A percentile compares a stretch with the other conserved stretches of the same genome.
phyloP scores from a whole-genome alignment of 257 asterid species.

The Prunella vulgaris region DNA sequence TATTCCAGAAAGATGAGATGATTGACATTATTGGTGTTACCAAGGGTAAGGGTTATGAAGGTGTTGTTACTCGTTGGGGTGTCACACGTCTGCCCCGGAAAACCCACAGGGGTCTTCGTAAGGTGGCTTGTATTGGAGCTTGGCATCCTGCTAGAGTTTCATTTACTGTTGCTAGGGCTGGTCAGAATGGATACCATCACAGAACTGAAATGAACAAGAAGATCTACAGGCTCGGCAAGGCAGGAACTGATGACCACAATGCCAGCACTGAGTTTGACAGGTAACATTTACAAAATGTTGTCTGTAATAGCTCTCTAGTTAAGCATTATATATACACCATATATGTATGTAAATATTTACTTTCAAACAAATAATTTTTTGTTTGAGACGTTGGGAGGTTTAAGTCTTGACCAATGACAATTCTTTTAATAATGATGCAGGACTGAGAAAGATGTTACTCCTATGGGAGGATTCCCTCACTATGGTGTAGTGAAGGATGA shows the following conservation, averaged over 20 bases:
- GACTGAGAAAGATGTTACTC: conserved; percentile 53
- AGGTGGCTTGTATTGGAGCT: conserved; percentile 65
- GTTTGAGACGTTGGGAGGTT: too few relatives aligned
- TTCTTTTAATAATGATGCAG: conserved; percentile 14
- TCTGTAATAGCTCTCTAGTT: background rate
- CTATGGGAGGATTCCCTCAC: conserved; percentile 57
- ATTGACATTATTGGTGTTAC: conserved; percentile 61
- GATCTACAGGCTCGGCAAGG: conserved; percentile 57
- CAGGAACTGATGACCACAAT: conserved; percentile 39
- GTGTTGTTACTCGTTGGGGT: conserved; percentile 73
- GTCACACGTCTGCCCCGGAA: conserved; percentile 65
- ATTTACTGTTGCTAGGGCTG: conserved; percentile 56
- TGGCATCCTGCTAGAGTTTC: conserved; percentile 71
- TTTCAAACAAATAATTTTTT: too few relatives aligned
- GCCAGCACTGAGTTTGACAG: conserved; percentile 57
- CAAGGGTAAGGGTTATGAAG: conserved; percentile 60
- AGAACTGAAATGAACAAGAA: conserved; percentile 63
- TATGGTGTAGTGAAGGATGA: conserved; percentile 54
- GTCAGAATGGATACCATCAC: conserved; percentile 68
- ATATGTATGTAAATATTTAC: too few relatives aligned
- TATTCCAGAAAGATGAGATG: conserved; percentile 64
- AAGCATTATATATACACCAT: too few relatives aligned
- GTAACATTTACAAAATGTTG: conserved; percentile 11
- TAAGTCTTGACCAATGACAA: too few relatives aligned
- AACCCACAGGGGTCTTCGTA: conserved; percentile 65